These are phyloP conservation scores for Wickerhamiella bombiphila DNA, from an alignment of 805 yeast species.

Conservation along the genomic window DNA sequence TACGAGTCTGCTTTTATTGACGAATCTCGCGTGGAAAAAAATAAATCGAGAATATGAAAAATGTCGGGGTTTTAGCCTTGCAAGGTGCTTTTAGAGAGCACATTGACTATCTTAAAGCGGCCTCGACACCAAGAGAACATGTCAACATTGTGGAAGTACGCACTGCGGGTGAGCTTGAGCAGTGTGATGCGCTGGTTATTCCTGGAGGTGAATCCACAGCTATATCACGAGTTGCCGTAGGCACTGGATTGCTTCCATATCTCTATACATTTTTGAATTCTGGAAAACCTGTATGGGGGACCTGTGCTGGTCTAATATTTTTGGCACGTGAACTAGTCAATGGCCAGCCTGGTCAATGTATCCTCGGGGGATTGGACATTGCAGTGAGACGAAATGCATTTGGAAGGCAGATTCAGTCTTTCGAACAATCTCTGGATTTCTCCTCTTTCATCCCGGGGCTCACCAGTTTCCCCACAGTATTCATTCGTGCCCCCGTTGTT, in stretches of 20 bases:
- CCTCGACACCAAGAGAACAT: conserved; percentile 11
- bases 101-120: conserved; percentile 31
- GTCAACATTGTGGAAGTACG: conserved; percentile 30
- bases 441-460: conserved; percentile 23
- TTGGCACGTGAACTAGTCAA: conserved; percentile 43
- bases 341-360: conserved; percentile 33
- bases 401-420: conserved; percentile 63
- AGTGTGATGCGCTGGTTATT: conserved; percentile 46
- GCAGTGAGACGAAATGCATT: conserved; percentile 58
- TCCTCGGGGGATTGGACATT: conserved; percentile 52
- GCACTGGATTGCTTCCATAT: conserved; percentile 43
- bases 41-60: too few species aligned
- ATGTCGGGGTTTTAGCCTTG: conserved; percentile 61
- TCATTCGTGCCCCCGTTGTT: conserved; percentile 69
- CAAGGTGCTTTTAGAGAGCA: conserved; percentile 75
- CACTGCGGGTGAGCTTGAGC: conserved; percentile 33
- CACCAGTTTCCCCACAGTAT: conserved; percentile 30
- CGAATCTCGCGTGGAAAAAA: too few species aligned
- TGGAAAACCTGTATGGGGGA: conserved; percentile 60
- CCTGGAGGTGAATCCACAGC: conserved; percentile 42
- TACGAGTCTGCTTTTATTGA: too few species aligned
- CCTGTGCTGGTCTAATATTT: conserved; percentile 71
- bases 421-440: conserved; percentile 34
- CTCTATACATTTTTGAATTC: conserved; percentile 35
- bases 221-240: conserved; percentile 55